Conservation (phyloP, 169 alveolate genomes). For the Besnoitia besnoiti region DNA sequence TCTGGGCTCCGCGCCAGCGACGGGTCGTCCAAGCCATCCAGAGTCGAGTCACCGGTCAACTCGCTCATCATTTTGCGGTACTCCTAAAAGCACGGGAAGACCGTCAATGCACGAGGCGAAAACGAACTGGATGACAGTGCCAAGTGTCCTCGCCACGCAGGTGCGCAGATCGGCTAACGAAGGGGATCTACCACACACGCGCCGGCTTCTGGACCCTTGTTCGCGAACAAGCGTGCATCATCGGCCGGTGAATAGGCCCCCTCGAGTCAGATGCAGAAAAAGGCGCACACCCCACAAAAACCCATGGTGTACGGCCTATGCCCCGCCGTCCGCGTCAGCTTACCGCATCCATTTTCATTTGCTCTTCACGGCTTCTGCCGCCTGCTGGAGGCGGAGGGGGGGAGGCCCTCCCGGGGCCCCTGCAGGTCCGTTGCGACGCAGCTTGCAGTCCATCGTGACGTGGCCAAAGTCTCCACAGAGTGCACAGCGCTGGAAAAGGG, state of each 20-base stretch:
- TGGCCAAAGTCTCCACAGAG: constrained; percentile 93
- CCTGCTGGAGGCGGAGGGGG: constrained; percentile 41
- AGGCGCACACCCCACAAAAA: too few relatives aligned
- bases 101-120: not conserved
- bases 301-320: too few relatives aligned
- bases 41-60: constrained; percentile 49
- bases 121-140: too few relatives aligned
- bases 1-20: not conserved
- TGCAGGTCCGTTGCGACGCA: constrained; percentile 55
- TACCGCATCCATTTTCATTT: constrained; percentile 52
- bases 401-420: constrained; percentile 41
- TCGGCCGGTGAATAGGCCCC: too few relatives aligned
- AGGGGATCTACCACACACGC: too few relatives aligned
- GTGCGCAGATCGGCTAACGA: too few relatives aligned
- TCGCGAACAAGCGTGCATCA: too few relatives aligned
- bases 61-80: constrained; percentile 64
- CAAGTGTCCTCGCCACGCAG: too few relatives aligned
- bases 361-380: constrained; percentile 26
- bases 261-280: too few relatives aligned
- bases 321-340: too few relatives aligned
- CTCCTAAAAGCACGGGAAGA: constrained; percentile 22
- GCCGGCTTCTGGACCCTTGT: too few relatives aligned
- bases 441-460: constrained; percentile 89
- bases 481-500: constrained; percentile 76
- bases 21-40: constrained; percentile 37